Base-by-base conservation (phyloP, 2,329 filamentous ascomycete genomes). In the Helminthosporium solani region DNA sequence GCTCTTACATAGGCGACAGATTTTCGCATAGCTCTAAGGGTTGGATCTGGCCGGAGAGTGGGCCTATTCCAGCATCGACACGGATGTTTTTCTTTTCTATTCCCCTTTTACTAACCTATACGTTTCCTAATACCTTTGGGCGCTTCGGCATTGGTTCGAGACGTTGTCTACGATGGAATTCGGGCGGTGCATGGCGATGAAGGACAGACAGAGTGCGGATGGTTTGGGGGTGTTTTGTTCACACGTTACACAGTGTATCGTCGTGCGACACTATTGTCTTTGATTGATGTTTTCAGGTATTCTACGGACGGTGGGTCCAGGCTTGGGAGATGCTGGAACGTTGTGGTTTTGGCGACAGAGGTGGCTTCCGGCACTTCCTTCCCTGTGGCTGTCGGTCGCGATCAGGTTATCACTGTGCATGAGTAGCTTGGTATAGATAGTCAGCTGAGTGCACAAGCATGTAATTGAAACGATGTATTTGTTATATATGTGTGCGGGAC, bases 121-220 rank as follows among this genome's bases (percentile, higher is more conserved):
- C 27, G 14, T 35, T 20, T 33, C 35, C 44, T 47, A 42, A 42
- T 47, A 20, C 15, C 33, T 23, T 23, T 20, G 16, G 20, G 45
- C 43, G 25, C 18, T 21, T 18, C 23, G 42, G 34, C 34, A 35
- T 46, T 15, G 33, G 27, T 25, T 19, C 33, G 42, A 25, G 38
- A 25, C 33, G 19, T 25, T 28, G 8, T 21, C 34, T 9, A 21
- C 9, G 12, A 25, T 33, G 30, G 33, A 18, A 36, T 41, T 18
- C 19, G 20, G n/a, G 38, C 20, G 38, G 36, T 42, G 33, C n/a
- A 33, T 31, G 19, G 2, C 38, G 31, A 27, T 42, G 30, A 31
- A 38, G 16, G n/a, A 25, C 19, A 25, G 23, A 25, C 23, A 5
- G 6, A 23, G 19, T 19, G 38, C 33, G 33, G 16, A 41, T 20